These are phyloP conservation scores for Ploettnerulaceae sp. DNA, from an alignment of 2,329 filamentous ascomycete genomes.

Conservation along the genomic window DNA sequence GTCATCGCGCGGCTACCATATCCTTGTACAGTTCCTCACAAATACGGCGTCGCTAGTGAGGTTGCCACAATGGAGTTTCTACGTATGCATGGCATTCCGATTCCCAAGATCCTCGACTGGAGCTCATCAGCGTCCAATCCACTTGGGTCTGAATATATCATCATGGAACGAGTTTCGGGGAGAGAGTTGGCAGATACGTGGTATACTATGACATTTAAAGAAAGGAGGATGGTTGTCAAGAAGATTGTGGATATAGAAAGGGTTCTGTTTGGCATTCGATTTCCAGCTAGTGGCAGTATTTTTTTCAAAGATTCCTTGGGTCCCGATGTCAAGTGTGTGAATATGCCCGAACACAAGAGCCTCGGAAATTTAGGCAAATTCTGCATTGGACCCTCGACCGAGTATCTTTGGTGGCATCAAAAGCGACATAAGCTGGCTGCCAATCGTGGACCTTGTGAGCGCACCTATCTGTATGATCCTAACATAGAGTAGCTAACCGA, in stretches of 20 bases:
- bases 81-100: slow-evolving; percentile 24
- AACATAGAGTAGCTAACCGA: slow-evolving; percentile 6
- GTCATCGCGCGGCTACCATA: slow-evolving; percentile 26
- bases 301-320: slow-evolving; percentile 21
- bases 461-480: slow-evolving; percentile 6
- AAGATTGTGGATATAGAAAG: slow-evolving; percentile 22
- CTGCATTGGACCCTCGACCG: slow-evolving; percentile 22
- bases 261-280: slow-evolving; percentile 16
- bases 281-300: slow-evolving; percentile 22
- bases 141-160: slow-evolving; percentile 38
- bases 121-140: slow-evolving; percentile 33
- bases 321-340: slow-evolving; percentile 17
- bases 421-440: slow-evolving; percentile 17
- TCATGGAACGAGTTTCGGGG: slow-evolving; percentile 37
- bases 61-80: slow-evolving; percentile 28
- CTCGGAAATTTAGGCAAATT: slow-evolving; percentile 11
- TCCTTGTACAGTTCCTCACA: slow-evolving; percentile 17
- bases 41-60: slow-evolving; percentile 21
- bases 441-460: slow-evolving; percentile 21
- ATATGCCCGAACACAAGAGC: slow-evolving; percentile 15
- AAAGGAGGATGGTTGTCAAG: slow-evolving; percentile 20
- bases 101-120: slow-evolving; percentile 31
- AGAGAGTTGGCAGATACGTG: slow-evolving; percentile 30
- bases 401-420: slow-evolving; percentile 24
- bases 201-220: slow-evolving; percentile 23